Evolutionary conservation across 2,329 filamentous ascomycete species (phyloP).

Genomic region (Colletotrichum camelliae): DNA sequence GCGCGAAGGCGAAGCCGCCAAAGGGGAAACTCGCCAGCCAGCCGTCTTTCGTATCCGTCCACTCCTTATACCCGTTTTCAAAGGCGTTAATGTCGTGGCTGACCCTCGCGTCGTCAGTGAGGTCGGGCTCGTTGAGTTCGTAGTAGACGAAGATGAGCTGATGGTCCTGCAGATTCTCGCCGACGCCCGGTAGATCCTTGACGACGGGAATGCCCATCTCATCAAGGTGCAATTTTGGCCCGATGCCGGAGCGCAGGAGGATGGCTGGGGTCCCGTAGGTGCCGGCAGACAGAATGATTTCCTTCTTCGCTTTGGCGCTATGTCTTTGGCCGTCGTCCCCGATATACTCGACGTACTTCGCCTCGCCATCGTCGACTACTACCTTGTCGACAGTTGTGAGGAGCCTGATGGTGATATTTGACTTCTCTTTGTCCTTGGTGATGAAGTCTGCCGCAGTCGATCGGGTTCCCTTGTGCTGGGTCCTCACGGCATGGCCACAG

Average conservation of each 20-base stretch:
- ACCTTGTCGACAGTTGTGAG: background rate
- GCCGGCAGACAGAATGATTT: slow-evolving; percentile 55
- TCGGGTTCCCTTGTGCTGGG: background rate
- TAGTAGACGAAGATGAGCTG: background rate
- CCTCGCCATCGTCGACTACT: background rate
- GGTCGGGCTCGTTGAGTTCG: background rate
- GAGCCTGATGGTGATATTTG: background rate
- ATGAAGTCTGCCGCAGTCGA: background rate
- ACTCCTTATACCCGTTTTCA: background rate
- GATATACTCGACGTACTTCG: background rate
- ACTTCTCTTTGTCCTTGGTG: background rate
- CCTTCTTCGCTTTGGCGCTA: slow-evolving; percentile 31
- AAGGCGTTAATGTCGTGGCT: background rate
- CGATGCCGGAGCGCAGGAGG: slow-evolving; percentile 56
- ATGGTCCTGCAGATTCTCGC: slow-evolving; percentile 47
- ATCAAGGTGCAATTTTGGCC: slow-evolving; percentile 44
- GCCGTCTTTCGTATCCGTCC: background rate
- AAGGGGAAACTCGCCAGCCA: background rate
- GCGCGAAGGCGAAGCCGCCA: background rate
- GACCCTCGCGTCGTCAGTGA: background rate
- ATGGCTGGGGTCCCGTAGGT: slow-evolving; percentile 56
- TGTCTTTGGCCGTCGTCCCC: background rate
- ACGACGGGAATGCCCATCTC: slow-evolving; percentile 48
- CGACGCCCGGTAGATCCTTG: slow-evolving; percentile 53
- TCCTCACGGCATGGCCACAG: background rate